A percentile compares a stretch with the other conserved stretches of the same genome.
Evolutionary conservation across 345 rosid species (phyloP).

Genomic region (Hypericum perforatum): DNA sequence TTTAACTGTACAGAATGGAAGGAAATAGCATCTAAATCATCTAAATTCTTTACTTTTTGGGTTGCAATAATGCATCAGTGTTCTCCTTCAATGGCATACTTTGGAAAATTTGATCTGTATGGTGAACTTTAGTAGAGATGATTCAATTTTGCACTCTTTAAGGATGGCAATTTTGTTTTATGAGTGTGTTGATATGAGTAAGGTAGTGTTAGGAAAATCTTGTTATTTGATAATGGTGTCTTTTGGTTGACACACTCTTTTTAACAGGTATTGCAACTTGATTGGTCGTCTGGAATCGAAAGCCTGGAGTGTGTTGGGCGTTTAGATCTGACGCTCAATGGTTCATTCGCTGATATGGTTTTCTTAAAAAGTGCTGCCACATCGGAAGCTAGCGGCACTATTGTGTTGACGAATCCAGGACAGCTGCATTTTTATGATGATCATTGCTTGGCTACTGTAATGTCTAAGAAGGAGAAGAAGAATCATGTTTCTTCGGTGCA

Average conservation of each 20-base stretch:
- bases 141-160: no score
- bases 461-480: slow-evolving; percentile 10
- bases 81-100: no score
- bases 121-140: no score
- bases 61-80: no score
- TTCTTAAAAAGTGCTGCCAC: slow-evolving; percentile 7
- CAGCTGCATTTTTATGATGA: slow-evolving; percentile 20
- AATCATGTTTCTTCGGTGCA: slow-evolving; percentile 15
- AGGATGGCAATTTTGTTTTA: no score
- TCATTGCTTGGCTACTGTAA: slow-evolving; percentile 13
- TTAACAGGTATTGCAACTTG: slow-evolving; percentile 20
- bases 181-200: no score
- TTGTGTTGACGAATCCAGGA: slow-evolving; percentile 25
- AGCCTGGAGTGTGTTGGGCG: slow-evolving; percentile 18
- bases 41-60: no score
- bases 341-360: slow-evolving; percentile 26
- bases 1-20: no score
- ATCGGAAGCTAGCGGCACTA: slow-evolving; percentile 9
- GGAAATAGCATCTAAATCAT: no score
- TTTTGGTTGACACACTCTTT: neutral
- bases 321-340: slow-evolving; percentile 20
- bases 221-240: neutral
- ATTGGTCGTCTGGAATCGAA: slow-evolving; percentile 22
- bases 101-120: no score
- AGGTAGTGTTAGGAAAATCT: neutral